A percentile compares a stretch with the other conserved stretches of the same genome.
These are phyloP conservation scores for Odontarrhena argentea DNA, from an alignment of 345 rosid genomes.

Conservation along the genomic window DNA sequence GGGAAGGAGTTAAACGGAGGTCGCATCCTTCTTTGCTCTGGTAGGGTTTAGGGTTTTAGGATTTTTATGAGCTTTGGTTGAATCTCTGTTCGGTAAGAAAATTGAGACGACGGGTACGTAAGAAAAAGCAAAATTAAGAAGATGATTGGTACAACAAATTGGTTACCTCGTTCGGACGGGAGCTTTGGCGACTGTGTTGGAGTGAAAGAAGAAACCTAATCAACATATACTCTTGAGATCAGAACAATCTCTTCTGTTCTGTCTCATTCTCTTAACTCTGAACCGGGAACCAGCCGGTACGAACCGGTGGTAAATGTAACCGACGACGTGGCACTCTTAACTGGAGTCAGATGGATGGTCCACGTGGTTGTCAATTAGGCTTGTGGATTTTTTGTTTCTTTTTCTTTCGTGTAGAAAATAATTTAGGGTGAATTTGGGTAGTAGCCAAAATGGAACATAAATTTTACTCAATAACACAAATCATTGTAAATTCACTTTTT, in stretches of 20 bases:
- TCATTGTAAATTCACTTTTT: too few relatives aligned
- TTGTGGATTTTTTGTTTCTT: too few relatives aligned
- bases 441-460: too few relatives aligned
- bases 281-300: slow-evolving; percentile 23
- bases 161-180: too few relatives aligned
- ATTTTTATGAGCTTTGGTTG: not conserved
- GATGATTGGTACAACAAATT: too few relatives aligned
- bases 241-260: not conserved
- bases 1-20: slow-evolving; percentile 40
- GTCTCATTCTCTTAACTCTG: not conserved
- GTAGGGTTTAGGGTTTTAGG: slow-evolving; percentile 38
- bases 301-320: slow-evolving; percentile 1
- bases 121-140: not conserved
- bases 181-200: not conserved
- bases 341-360: slow-evolving; percentile 3
- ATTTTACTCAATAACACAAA: too few relatives aligned
- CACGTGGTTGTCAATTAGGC: slow-evolving; percentile 11
- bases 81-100: not conserved
- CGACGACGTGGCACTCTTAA: slow-evolving; percentile 13
- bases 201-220: slow-evolving; percentile 22
- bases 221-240: not conserved
- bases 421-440: too few relatives aligned
- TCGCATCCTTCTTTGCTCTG: slow-evolving; percentile 28
- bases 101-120: not conserved
- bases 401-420: too few relatives aligned